Evolutionary conservation across 345 rosid genomes (phyloP).

Genomic region (Aquilaria yunnanensis): DNA sequence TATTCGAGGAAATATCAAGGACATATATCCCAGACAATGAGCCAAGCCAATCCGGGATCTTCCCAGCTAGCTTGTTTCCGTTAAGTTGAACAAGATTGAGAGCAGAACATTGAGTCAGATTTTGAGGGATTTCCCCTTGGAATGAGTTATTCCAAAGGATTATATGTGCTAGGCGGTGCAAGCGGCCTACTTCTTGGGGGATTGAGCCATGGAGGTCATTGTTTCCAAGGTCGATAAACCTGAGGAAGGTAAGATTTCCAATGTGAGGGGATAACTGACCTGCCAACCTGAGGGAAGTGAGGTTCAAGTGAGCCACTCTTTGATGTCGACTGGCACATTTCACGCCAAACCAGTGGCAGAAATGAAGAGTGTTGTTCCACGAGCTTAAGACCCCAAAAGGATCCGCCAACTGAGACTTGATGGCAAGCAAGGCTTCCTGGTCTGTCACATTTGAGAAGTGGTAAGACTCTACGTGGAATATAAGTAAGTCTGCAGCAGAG

Average conservation of each 20-base stretch:
- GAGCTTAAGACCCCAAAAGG: background rate
- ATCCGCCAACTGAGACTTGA: background rate
- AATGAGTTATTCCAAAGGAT: constrained; percentile 2
- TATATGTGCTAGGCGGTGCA: background rate
- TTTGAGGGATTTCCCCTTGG: constrained; percentile 15
- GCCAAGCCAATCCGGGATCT: constrained; percentile 3
- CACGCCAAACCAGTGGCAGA: constrained; percentile 12
- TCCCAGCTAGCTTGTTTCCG: constrained; percentile 2
- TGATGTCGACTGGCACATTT: constrained; percentile 7
- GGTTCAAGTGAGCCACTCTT: constrained; percentile 6
- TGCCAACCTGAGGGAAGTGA: background rate
- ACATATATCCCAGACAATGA: background rate
- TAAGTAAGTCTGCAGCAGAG: too few species aligned
- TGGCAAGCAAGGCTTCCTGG: background rate
- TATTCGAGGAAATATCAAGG: background rate
- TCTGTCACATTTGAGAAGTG: background rate
- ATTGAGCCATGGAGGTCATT: constrained; percentile 9
- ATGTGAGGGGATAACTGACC: constrained; percentile 1
- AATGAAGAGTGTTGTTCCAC: constrained; percentile 12
- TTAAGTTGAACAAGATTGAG: background rate
- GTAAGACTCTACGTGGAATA: too few species aligned
- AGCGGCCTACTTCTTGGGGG: constrained; percentile 13
- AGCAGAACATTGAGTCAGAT: constrained; percentile 1
- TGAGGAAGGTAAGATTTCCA: constrained; percentile 13
- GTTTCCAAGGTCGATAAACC: background rate